A percentile compares a stretch with the other conserved stretches of the same genome.
phyloP scores from a whole-genome alignment of 2,329 filamentous ascomycete genomes.

The Scedosporium dehoogii region DNA sequence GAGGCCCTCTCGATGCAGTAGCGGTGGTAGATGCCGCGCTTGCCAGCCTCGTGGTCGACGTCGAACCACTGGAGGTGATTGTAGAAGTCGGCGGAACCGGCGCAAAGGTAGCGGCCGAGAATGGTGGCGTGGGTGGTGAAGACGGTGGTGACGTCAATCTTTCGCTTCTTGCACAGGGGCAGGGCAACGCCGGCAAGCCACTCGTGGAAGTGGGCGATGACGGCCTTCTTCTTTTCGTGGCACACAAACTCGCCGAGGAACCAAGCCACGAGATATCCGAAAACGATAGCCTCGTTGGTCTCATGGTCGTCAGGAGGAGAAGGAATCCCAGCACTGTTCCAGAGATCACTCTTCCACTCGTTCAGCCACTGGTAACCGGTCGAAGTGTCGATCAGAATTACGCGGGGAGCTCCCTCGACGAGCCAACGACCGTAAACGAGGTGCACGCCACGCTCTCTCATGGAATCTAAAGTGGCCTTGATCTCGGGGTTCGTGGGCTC shows the following conservation, averaged over 20 bases:
- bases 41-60: conserved; percentile 90
- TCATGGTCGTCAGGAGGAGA: conserved; percentile 84
- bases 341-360: conserved; percentile 95
- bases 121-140: conserved; percentile 63
- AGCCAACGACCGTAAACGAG: conserved; percentile 94
- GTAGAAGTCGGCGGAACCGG: conserved; percentile 97
- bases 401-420: conserved; percentile 89
- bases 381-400: conserved; percentile 89
- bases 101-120: conserved; percentile 90
- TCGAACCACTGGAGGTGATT: conserved; percentile 98
- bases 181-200: conserved; percentile 94
- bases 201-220: conserved; percentile 98
- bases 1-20: conserved; percentile 97
- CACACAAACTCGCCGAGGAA: conserved; percentile 95
- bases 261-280: conserved; percentile 96
- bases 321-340: conserved; percentile 89
- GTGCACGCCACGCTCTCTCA: conserved; percentile 84
- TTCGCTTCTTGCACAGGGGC: conserved; percentile 83
- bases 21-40: conserved; percentile 95
- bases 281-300: conserved; percentile 95
- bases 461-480: conserved; percentile 74
- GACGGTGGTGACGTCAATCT: conserved; percentile 94
- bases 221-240: conserved; percentile 82
- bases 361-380: conserved; percentile 85
- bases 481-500: conserved; percentile 74